phyloP scores from a whole-genome alignment of 352 stramenopile species.

The Pythium dissotocum region DNA sequence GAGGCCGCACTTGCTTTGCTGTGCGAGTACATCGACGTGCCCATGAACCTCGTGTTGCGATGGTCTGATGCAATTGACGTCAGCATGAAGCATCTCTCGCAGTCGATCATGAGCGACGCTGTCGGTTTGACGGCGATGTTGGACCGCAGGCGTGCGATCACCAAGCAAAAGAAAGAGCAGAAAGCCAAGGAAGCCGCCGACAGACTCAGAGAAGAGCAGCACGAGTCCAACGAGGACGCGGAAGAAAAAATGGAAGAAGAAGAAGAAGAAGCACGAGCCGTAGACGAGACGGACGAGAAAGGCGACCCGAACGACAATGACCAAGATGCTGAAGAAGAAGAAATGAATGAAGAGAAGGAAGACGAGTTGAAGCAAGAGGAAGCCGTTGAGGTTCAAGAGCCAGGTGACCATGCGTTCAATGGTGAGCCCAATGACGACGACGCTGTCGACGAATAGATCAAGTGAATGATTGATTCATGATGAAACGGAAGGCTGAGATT shows the following conservation, averaged over 20 bases:
- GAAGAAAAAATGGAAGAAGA: neutral
- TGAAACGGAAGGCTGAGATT: neutral
- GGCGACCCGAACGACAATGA: neutral
- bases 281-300: neutral
- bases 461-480: neutral
- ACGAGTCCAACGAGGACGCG: too few species aligned
- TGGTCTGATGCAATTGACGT: constrained; percentile 21
- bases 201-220: neutral
- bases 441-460: neutral
- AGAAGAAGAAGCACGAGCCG: too few species aligned
- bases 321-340: neutral
- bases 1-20: constrained; percentile 65
- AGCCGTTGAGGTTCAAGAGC: neutral
- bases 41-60: constrained; percentile 45
- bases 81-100: constrained; percentile 8
- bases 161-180: neutral
- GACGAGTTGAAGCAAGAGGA: constrained; percentile 6
- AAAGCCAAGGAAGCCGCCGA: neutral
- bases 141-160: neutral
- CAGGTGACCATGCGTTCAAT: neutral
- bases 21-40: constrained; percentile 59
- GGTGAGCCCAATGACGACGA: neutral
- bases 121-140: neutral
- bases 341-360: constrained; percentile 7
- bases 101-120: constrained; percentile 2